Evolutionary conservation across 2,329 filamentous ascomycete genomes (phyloP), one percentile per base, ranked within the genome.

Genomic region (Colletotrichum tofieldiae): DNA sequence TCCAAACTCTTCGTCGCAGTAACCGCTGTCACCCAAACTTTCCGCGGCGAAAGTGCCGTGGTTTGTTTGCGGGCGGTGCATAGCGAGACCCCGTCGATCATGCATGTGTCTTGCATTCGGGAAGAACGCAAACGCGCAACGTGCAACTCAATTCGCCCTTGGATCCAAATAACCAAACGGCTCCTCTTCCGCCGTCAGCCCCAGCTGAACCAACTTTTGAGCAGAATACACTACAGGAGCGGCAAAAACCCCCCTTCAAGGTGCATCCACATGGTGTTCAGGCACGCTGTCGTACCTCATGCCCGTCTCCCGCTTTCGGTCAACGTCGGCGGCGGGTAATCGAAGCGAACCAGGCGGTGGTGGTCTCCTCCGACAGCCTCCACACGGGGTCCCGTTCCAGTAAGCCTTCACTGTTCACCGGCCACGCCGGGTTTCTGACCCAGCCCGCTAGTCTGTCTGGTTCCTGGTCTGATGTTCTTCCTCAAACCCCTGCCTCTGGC

Each of bases 391-490:
- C 20, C 29, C 51, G 43, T 47, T n/a, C 20, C 43, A 47, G 43
- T 9, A 37, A 37, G 16, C 12, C 47, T 35, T 16, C 8, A 47
- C 43, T n/a, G 32, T 71, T 32, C 55, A 54, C 65, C 69, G 69
- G 65, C 9, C 58, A 72, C 18, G 65, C 69, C 65, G 69, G 65
- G 26, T 64, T 68, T 43, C 59, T 68, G 37, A 26, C 29, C 32
- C 67, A 47, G 54, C n/a, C 41, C 37, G 35, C 26, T 43, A 18
- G 23, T 54, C 56, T 54, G 45, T 60, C 49, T 63, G 58, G 59
- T 72, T 63, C 69, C 69, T 69, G 43, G 65, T 55, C 65, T 49
- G 69, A 72, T 63, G 43, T 72, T 54, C 58, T 69, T 39, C 26
- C 41, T 54, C 7, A 39, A 41, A 11, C 12, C 43, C 43, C 43